Conservation (phyloP, 1,139 yeast genomes). For the Geotrichum candidum region DNA sequence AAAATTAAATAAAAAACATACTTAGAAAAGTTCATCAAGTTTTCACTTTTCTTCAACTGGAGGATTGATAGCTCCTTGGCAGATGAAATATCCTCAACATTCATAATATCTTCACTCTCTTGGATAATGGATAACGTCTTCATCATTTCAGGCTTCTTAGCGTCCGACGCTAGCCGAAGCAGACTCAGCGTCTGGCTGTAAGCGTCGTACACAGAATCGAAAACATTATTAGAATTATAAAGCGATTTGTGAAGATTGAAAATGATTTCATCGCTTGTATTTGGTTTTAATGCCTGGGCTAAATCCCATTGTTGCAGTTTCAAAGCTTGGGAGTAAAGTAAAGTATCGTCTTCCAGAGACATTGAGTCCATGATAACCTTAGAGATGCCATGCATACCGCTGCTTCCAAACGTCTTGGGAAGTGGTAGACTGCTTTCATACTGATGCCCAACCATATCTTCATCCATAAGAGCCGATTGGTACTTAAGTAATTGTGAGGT, state of each 20-base stretch:
- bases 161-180: neutral
- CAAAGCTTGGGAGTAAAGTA: slow-evolving; percentile 43
- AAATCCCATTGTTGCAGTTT: slow-evolving; percentile 60
- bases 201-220: slow-evolving; percentile 6
- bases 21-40: slow-evolving; percentile 14
- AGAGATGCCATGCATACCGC: slow-evolving; percentile 16
- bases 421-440: neutral
- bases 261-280: slow-evolving; percentile 40
- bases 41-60: neutral
- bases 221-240: neutral
- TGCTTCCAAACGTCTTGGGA: slow-evolving; percentile 9
- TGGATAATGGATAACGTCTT: slow-evolving; percentile 12
- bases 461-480: slow-evolving; percentile 14
- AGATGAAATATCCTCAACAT: neutral
- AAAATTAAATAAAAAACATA: neutral
- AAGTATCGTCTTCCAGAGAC: slow-evolving; percentile 2
- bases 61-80: neutral
- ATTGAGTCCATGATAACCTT: slow-evolving; percentile 12
- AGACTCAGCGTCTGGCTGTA: slow-evolving; percentile 5
- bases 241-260: slow-evolving; percentile 33
- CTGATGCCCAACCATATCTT: neutral
- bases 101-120: slow-evolving; percentile 15
- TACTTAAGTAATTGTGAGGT: slow-evolving; percentile 12
- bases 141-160: neutral
- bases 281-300: slow-evolving; percentile 39